Percentiles rank a stretch among this genome's conserved stretches.
These are phyloP conservation scores for Ambispora gerdemannii DNA, from an alignment of 192 early-diverging fungal species.

Conservation along the genomic window DNA sequence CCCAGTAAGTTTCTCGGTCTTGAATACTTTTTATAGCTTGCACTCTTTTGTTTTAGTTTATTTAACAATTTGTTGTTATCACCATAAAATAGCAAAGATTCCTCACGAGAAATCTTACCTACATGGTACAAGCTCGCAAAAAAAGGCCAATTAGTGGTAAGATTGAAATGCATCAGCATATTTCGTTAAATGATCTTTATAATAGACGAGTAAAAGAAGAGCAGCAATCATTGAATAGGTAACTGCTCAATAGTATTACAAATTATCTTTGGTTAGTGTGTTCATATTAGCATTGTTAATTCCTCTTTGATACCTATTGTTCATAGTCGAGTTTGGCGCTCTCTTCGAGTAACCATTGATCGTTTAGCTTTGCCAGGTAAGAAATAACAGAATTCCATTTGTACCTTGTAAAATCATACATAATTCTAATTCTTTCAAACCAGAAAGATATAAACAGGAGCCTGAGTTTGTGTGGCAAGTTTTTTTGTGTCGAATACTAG, in stretches of 20 bases:
- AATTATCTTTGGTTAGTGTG: neutral
- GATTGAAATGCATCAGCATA: neutral
- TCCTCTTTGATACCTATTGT: neutral
- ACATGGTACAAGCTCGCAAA: constrained; percentile 15
- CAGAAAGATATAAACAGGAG: neutral
- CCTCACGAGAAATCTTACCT: constrained; percentile 26
- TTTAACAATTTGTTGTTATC: neutral
- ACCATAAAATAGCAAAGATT: constrained; percentile 8
- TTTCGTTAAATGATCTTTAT: constrained; percentile 17
- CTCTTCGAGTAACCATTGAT: constrained; percentile 20
- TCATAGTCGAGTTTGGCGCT: constrained; percentile 8
- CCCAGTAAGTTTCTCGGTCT: constrained; percentile 16
- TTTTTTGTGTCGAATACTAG: neutral
- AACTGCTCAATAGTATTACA: no score
- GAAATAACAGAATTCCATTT: neutral
- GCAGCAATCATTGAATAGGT: constrained; percentile 1
- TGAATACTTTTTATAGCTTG: neutral
- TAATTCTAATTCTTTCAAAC: neutral
- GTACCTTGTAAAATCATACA: neutral
- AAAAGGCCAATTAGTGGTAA: neutral
- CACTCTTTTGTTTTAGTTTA: no score
- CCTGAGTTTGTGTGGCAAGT: constrained; percentile 7
- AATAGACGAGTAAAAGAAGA: constrained; percentile 15
- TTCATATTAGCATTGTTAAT: neutral
- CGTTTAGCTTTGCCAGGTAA: neutral